Evolutionary conservation across 331 rosid genomes (phyloP), one percentile per base, ranked within the genome.

Genomic region (Malus hybrid): DNA sequence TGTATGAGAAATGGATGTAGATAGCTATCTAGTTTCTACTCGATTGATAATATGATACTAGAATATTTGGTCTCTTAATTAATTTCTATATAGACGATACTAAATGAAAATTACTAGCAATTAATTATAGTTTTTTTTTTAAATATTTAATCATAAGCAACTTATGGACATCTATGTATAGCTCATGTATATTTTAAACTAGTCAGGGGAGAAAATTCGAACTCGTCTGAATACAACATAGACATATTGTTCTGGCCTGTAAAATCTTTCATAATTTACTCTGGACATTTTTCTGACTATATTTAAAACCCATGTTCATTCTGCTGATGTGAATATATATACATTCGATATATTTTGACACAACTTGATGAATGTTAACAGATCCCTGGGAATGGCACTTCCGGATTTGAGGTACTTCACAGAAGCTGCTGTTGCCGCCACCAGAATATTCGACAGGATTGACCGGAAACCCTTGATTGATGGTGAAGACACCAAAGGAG

Each of bases 361-460:
- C 8, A 50, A 50, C n/a, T 3, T 15, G 56, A 50, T 50, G 56
- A 16, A 50, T 50, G 3, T 5, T 6, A 15, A 50, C 86, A 94
- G 99, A 68, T 94, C 99, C 36, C 87, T 94, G 44, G 99, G 99
- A 83, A 90, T 89, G 81, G 97, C 90, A 36, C 89, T 94, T 77
- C 99, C 99, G 3, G 99, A 94, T 73, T 74, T 94, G 83, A 94
- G 87, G 77, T 86, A 94, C 83, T 92, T 94, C 80, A 89, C 99
- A 11, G 99, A 94, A 83, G 97, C 97, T 69, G 81, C 90, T 10
- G 84, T 90, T 8, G 92, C 97, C 19, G 91, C 97, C 8, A 80
- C 90, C 56, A 61, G 97, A 73, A 90, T 94, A 62, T 88, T 89
- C 13, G 50, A 83, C 1, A 84, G 86, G 90, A 92, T 92, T 33